These are phyloP conservation scores for Hemileccinum rubropunctum DNA, from an alignment of 768 basidiomycete genomes.

Conservation along the genomic window DNA sequence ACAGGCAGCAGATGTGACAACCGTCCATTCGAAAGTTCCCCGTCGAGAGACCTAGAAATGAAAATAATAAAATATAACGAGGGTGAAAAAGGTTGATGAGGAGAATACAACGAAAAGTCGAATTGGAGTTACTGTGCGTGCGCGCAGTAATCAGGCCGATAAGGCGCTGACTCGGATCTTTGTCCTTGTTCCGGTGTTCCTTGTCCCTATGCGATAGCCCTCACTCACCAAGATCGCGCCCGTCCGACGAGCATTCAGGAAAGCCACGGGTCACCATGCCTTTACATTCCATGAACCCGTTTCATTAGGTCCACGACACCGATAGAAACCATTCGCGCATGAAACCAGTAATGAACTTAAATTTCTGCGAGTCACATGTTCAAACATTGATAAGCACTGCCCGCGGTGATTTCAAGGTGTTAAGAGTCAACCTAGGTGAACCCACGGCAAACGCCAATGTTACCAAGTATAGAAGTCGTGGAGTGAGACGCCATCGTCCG, in stretches of 20 bases:
- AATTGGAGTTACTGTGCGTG: neutral
- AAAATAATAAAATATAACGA: neutral
- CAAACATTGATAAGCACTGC: neutral
- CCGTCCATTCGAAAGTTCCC: neutral
- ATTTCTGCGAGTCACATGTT: too few species aligned
- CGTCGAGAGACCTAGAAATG: neutral
- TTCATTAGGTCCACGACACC: neutral
- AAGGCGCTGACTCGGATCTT: neutral
- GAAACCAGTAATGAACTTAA: too few species aligned
- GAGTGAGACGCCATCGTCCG: neutral
- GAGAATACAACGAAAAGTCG: neutral
- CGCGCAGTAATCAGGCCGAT: too few species aligned
- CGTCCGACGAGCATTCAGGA: too few species aligned
- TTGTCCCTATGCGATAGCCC: neutral
- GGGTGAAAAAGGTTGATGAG: neutral
- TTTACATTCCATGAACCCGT: too few species aligned
- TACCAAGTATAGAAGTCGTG: neutral
- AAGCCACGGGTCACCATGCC: too few species aligned
- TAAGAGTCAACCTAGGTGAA: too few species aligned
- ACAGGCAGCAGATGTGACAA: neutral
- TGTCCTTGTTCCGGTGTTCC: neutral
- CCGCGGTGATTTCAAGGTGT: neutral
- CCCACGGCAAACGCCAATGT: too few species aligned
- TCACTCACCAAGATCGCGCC: neutral
- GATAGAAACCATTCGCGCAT: neutral